Evolutionary conservation across 345 rosid species (phyloP), one percentile per base, ranked within the genome.

Genomic region (Theobroma cacao): DNA sequence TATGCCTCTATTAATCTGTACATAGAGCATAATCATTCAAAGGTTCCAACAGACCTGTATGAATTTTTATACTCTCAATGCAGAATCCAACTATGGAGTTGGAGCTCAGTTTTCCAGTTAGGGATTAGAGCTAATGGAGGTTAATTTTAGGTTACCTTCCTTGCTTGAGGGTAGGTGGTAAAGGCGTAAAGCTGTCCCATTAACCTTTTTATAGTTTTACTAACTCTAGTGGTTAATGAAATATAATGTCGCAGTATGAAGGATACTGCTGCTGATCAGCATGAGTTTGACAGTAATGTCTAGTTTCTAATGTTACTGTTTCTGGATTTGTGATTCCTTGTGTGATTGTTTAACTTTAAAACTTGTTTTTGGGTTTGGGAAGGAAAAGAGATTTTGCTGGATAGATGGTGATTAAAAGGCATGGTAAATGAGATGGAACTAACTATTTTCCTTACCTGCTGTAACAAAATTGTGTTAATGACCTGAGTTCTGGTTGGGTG

Each of bases 101-200:
- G 92, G 92, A 88, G 92, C 91, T 91, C 87, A 66, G 78, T 74
- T 84, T 89, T 88, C 91, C 91, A 76, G 50, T 74, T 83, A 84
- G 89, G 91, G 85, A 86, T 83, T 75, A 77, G 90, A 83, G 88
- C 92, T 75, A 79, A 85, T 84, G 90, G 91, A 83, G 91, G 92
- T 85, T 83, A 55, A 17, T 75, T 87, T 85, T 80, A 69, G 85
- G 69, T 71, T 84, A 81, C 86, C 88, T 82, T 84, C 86, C 85
- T 78, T 82, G 77, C 74, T 55, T 61, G 40, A 75, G 65, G 80
- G 83, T 67, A 75, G 80, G 77, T 70, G 83, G 88, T 47, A 80
- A 86, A 86, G 78, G 82, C 78, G 88, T 47, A 80, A 86, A 86
- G 78, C 84, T 79, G 66, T 74, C 58, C 80, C 82, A 55, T 77